Conservation (phyloP, 306 rosid species). For the Rosa persica region DNA sequence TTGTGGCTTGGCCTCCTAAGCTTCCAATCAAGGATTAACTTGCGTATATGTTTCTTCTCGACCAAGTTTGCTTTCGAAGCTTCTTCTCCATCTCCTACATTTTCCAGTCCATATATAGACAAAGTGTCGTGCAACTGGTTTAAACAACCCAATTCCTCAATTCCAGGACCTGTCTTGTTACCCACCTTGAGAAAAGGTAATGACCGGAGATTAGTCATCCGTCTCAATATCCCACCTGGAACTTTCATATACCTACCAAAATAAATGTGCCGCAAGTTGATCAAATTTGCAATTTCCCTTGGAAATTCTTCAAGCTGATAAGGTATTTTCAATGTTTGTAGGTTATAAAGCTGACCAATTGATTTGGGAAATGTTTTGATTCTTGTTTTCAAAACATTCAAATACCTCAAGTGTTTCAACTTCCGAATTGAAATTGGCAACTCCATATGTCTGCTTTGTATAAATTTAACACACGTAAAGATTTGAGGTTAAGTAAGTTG, state of each 20-base stretch:
- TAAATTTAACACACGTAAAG: constrained; percentile 12
- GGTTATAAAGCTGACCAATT: not conserved
- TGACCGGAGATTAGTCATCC: not conserved
- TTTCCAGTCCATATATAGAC: not conserved
- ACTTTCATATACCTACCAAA: not conserved
- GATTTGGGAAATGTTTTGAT: constrained; percentile 3
- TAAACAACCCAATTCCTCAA: not conserved
- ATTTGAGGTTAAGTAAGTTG: not conserved
- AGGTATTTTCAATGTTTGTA: not conserved
- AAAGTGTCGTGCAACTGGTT: not conserved
- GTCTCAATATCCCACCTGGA: not conserved
- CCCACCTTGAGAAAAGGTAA: not conserved
- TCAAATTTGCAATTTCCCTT: not conserved
- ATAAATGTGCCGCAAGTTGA: not conserved
- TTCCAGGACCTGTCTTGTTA: not conserved
- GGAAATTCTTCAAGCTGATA: not conserved
- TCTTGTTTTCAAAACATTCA: constrained; percentile 8
- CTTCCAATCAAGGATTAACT: not conserved
- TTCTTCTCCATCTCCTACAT: not conserved
- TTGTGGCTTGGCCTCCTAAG: not conserved
- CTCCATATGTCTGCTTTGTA: not conserved
- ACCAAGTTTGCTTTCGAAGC: not conserved
- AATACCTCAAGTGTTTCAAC: constrained; percentile 20
- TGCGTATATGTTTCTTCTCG: not conserved
- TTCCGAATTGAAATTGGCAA: constrained; percentile 1